phyloP scores from a whole-genome alignment of 2,329 filamentous ascomycete genomes.

The Cercospora janseana region DNA sequence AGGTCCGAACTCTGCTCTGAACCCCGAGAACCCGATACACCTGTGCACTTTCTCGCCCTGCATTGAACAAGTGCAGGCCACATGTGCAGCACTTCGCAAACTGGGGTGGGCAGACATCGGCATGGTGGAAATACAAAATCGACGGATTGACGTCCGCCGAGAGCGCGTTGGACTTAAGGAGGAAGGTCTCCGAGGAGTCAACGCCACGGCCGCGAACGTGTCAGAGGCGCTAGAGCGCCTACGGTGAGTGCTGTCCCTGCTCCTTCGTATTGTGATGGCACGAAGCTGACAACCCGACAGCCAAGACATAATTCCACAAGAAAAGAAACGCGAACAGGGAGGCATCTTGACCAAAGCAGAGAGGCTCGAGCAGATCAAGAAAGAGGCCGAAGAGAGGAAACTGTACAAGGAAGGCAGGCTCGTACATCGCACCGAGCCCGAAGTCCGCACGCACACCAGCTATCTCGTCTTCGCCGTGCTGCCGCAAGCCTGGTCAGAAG shows the following conservation, averaged over 20 bases:
- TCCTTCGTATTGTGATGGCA: constrained; percentile 4
- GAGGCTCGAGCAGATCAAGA: constrained; percentile 36
- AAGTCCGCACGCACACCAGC: constrained; percentile 94
- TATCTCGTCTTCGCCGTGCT: constrained; percentile 91
- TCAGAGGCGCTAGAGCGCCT: constrained; percentile 74
- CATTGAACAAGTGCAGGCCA: constrained; percentile 91
- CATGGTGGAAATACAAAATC: constrained; percentile 86
- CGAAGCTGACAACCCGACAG: constrained; percentile 2
- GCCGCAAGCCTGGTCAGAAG: constrained; percentile 79
- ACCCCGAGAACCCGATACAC: constrained; percentile 68
- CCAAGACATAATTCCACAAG: constrained; percentile 15
- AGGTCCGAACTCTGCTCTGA: constrained; percentile 54
- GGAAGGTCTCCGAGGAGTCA: constrained; percentile 66
- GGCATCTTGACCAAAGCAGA: constrained; percentile 28
- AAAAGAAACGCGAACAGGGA: constrained; percentile 24
- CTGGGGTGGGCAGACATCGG: constrained; percentile 88
- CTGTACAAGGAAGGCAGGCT: constrained; percentile 73
- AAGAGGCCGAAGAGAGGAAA: constrained; percentile 48
- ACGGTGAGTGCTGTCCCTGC: constrained; percentile 55
- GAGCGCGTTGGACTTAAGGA: constrained; percentile 73
- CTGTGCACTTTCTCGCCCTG: constrained; percentile 96
- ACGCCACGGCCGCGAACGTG: constrained; percentile 69
- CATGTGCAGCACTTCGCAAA: constrained; percentile 74
- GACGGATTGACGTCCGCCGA: constrained; percentile 74
- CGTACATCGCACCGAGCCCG: constrained; percentile 76